Base-by-base conservation (phyloP, 345 rosid species). In the Hibiscus mutabilis region DNA sequence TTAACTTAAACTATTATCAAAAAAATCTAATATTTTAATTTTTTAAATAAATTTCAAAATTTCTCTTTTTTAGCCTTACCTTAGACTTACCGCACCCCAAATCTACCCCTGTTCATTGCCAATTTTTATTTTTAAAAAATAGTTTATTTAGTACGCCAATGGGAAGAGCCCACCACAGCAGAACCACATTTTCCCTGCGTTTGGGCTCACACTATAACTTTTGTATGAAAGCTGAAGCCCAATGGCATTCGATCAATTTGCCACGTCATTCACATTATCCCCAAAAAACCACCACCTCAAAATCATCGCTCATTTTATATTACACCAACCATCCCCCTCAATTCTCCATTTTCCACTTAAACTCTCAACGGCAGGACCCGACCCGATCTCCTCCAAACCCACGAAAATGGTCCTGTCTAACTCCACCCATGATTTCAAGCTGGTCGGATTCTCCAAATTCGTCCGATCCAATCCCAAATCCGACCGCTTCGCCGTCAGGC, bases 371-470 rank as follows among this genome's bases (percentile, higher is more conserved):
- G 25, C 58, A 19, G 10, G 3, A 53, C 58, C 58, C 58, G 25
- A 53, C 58, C 25, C 15, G 29, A 21, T 25, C 27, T n/a, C 46
- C 46, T 42, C 46, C 13, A 9, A 42, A 42, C 14, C 55, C 55
- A 49, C 55, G 2, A 55, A 21, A 55, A 55, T 55, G 60, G 60
- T 55, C 27, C 66, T 11, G 10, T 4, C 68, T 4, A 12, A 12
- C 15, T 18, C 67, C 3, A 2, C 14, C 67, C 27, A 42, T 1
- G 69, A 35, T 6, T 88, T 88, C 67, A 82, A 86, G 80, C 91
- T 93, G 11, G 91, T 85, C 55, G 97, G 97, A 0, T 89, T 84
- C 73, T 73, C 81, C 55, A 87, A 89, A 35, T 93, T 93, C 86
- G 84, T 83, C 6, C 77, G 94, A 14, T 58, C 74, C 58, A 93